Evolutionary conservation across 1,139 yeast species (phyloP).

Genomic region (Pichia sp.): DNA sequence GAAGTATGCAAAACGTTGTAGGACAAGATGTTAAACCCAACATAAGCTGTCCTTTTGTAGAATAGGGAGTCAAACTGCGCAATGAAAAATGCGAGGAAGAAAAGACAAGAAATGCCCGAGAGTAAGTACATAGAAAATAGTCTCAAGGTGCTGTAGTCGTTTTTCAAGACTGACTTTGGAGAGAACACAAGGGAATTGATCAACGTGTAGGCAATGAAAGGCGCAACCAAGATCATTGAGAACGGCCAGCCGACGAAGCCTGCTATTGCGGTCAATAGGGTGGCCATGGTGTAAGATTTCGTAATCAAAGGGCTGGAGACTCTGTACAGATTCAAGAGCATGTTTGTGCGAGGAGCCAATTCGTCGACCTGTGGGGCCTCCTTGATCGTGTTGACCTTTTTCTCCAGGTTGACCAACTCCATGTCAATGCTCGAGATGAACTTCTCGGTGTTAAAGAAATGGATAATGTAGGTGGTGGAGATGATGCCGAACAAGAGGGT

Average conservation of each 20-base stretch:
- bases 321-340: slow-evolving; percentile 17
- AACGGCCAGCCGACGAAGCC: slow-evolving; percentile 94
- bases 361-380: slow-evolving; percentile 19
- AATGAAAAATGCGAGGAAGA: slow-evolving; percentile 36
- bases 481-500: slow-evolving; percentile 68
- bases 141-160: slow-evolving; percentile 16
- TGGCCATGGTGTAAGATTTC: slow-evolving; percentile 37
- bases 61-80: slow-evolving; percentile 58
- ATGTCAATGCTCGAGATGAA: slow-evolving; percentile 23
- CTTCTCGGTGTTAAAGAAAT: slow-evolving; percentile 27
- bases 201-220: slow-evolving; percentile 45
- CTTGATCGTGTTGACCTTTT: slow-evolving; percentile 6
- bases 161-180: slow-evolving; percentile 20
- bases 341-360: slow-evolving; percentile 22
- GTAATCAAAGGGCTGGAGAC: slow-evolving; percentile 20
- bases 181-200: slow-evolving; percentile 8
- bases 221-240: slow-evolving; percentile 60
- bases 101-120: slow-evolving; percentile 34
- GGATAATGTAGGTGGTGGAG: slow-evolving; percentile 45
- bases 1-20: slow-evolving; percentile 77
- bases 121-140: slow-evolving; percentile 17
- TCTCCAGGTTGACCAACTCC: slow-evolving; percentile 16
- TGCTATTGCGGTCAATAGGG: slow-evolving; percentile 56
- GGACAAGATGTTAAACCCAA: slow-evolving; percentile 76
- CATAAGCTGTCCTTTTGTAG: slow-evolving; percentile 60